A percentile compares a stretch with the other conserved stretches of the same genome.
These are phyloP conservation scores for Zasmidium cellare DNA, from an alignment of 2,329 filamentous ascomycete species.

Conservation along the genomic window DNA sequence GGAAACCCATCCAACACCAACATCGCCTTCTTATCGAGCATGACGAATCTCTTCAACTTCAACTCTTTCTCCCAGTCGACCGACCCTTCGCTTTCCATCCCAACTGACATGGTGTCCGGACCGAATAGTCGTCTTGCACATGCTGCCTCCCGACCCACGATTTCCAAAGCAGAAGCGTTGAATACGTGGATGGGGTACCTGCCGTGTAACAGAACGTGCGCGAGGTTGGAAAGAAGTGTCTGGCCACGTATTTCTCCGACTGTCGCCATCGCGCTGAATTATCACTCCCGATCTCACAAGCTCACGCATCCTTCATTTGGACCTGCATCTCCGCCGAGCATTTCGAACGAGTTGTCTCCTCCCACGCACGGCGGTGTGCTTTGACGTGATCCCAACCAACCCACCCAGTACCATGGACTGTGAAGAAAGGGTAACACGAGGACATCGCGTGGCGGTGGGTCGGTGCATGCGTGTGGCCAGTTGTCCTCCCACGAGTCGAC, in stretches of 20 bases:
- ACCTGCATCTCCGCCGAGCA: background rate
- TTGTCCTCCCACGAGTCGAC: background rate
- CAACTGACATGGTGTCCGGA: background rate
- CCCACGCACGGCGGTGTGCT: background rate
- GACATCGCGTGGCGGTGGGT: constrained; percentile 18
- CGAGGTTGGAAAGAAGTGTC: background rate
- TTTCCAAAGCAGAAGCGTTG: background rate
- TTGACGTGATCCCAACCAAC: background rate
- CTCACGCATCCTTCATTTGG: background rate
- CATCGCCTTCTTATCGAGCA: background rate
- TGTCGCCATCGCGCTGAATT: background rate
- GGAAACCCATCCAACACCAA: background rate
- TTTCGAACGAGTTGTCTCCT: background rate
- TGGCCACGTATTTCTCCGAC: too few relatives aligned
- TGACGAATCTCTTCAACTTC: background rate
- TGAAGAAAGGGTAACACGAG: constrained; percentile 4
- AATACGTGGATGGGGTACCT: background rate
- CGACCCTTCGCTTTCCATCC: background rate
- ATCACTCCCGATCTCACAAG: background rate
- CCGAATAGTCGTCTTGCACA: background rate
- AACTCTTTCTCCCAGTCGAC: background rate
- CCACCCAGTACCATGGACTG: background rate
- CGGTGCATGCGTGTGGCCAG: background rate
- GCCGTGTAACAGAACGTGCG: background rate
- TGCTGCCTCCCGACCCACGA: background rate